These are phyloP conservation scores for Coemansia aciculifera DNA, from an alignment of 192 early-diverging fungal species.

Conservation along the genomic window DNA sequence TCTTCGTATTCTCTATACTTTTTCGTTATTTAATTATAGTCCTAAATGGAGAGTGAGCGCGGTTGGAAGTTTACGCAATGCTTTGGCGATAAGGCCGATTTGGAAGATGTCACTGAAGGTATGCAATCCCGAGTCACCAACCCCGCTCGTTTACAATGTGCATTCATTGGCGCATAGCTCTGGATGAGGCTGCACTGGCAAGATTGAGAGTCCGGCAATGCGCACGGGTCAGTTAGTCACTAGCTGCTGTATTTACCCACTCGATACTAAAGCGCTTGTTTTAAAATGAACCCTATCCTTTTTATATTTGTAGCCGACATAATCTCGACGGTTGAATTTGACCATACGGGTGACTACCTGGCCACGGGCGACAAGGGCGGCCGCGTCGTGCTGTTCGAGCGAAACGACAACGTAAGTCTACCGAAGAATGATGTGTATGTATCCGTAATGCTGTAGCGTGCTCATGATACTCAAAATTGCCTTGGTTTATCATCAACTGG, in stretches of 20 bases:
- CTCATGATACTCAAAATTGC: neutral
- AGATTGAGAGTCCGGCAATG: neutral
- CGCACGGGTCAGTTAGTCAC: neutral
- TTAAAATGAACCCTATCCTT: neutral
- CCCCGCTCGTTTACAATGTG: neutral
- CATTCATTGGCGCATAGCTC: neutral
- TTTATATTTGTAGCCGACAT: constrained; percentile 81
- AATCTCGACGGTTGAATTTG: constrained; percentile 98
- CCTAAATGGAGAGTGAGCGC: constrained; percentile 54
- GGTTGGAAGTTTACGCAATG: constrained; percentile 97
- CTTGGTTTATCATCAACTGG: neutral
- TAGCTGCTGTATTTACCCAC: neutral
- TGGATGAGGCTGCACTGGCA: neutral
- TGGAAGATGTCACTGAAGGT: constrained; percentile 99
- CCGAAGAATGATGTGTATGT: neutral
- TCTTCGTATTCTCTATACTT: neutral
- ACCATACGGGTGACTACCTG: constrained; percentile 94
- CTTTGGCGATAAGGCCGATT: constrained; percentile 98
- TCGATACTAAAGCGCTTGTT: neutral
- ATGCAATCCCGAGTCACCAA: constrained; percentile 17
- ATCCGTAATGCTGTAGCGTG: neutral
- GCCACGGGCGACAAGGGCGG: constrained; percentile 98
- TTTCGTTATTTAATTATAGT: constrained; percentile 16
- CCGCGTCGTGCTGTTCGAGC: constrained; percentile 96
- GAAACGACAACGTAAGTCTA: constrained; percentile 89